A percentile compares a stretch with the other conserved stretches of the same genome.
phyloP scores from a whole-genome alignment of 768 basidiomycete genomes.

The Suillus weaverae region DNA sequence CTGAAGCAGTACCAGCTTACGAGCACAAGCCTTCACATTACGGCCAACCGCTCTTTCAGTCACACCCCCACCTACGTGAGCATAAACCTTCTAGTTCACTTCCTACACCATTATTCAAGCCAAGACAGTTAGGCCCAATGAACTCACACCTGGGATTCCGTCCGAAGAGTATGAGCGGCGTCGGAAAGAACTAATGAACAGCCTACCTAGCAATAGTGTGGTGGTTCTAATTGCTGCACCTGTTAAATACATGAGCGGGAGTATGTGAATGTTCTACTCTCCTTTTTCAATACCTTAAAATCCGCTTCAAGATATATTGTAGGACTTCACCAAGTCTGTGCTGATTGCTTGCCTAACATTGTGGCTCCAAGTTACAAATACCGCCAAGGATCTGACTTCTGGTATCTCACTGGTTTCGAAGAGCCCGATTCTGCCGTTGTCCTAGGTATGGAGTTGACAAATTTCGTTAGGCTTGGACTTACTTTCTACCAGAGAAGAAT shows the following conservation, averaged over 20 bases:
- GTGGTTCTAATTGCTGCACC: conserved; percentile 79
- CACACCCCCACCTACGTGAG: conserved; percentile 82
- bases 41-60: conserved; percentile 75
- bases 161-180: conserved; percentile 75
- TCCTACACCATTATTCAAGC: conserved; percentile 7
- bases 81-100: conserved; percentile 11
- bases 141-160: conserved; percentile 83
- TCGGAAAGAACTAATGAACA: conserved; percentile 67
- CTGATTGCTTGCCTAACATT: conserved; percentile 8
- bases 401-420: conserved; percentile 95
- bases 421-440: conserved; percentile 91
- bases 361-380: conserved; percentile 79
- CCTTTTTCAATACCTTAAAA: conserved; percentile 12
- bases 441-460: conserved; percentile 50
- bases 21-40: conserved; percentile 67
- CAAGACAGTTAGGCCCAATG: conserved; percentile 51
- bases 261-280: conserved; percentile 44
- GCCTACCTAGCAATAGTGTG: conserved; percentile 67
- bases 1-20: conserved; percentile 26
- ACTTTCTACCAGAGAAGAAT: conserved; percentile 55
- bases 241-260: conserved; percentile 83
- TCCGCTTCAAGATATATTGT: conserved; percentile 68
- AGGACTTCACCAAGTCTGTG: conserved; percentile 31
- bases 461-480: conserved; percentile 6
- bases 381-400: conserved; percentile 88